A percentile compares a stretch with the other conserved stretches of the same genome.
Conservation (phyloP, 352 stramenopile species). For the Pythium sp. region DNA sequence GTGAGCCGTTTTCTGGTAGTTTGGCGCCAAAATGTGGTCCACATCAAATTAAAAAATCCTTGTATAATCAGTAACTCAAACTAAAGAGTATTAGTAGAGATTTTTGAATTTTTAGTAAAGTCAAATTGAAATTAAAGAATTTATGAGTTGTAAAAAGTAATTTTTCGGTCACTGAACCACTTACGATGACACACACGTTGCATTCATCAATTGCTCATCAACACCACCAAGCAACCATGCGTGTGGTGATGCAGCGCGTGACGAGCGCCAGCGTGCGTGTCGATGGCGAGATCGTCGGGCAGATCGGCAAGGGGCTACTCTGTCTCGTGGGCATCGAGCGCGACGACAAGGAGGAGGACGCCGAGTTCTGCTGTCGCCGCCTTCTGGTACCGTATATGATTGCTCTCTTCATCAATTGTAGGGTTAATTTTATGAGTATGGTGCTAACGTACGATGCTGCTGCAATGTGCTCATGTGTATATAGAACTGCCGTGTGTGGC, state of each 20-base stretch:
- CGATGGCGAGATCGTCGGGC: conserved; percentile 65
- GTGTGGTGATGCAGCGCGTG: conserved; percentile 79
- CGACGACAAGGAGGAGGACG: conserved; percentile 79
- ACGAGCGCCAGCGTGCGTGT: conserved; percentile 77
- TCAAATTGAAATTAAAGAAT: background rate
- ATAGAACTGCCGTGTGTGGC: conserved; percentile 81
- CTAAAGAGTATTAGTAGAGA: background rate
- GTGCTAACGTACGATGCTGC: background rate
- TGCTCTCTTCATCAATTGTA: background rate
- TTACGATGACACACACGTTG: background rate
- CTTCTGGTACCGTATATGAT: conserved; percentile 44
- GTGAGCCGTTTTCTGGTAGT: background rate
- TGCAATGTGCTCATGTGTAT: background rate
- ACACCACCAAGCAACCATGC: conserved; percentile 35
- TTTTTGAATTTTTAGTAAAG: no score
- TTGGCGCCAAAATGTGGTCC: conserved; percentile 3
- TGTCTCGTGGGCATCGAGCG: conserved; percentile 77
- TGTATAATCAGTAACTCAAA: background rate
- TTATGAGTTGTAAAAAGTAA: background rate
- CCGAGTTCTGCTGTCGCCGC: conserved; percentile 76
- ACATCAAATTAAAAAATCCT: background rate
- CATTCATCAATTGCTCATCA: background rate
- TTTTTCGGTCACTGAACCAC: no score
- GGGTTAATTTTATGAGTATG: background rate
- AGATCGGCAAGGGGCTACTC: conserved; percentile 74